Base-by-base conservation (phyloP, 345 rosid genomes). In the Nasturtium officinale region DNA sequence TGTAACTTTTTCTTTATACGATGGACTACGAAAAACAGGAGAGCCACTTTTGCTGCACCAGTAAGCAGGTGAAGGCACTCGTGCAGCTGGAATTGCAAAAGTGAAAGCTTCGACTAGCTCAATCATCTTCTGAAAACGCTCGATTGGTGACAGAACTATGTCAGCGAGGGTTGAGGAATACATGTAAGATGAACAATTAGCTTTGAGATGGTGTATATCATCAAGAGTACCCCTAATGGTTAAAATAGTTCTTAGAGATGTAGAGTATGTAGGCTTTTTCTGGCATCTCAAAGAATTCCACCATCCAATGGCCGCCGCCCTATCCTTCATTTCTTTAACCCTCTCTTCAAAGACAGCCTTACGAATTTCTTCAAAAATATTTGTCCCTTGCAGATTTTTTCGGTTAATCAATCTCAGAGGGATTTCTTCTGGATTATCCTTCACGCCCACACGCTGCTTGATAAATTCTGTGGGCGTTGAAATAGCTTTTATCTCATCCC, bases 201-300 rank as follows among this genome's bases (percentile, higher is more conserved):
- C 84, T 75, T 89, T 92, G 48, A 80, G 85, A 42, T 42, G 68
- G 74, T 79, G 83, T 64, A 87, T 76, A 77, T 84, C 86, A 84
- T 82, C 75, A 78, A 85, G 82, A 29, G 94, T 87, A 79, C 82
- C 85, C 82, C 72, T 84, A 28, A 89, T 67, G 9, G 89, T 84
- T 35, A 91, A 69, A 80, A 86, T 77, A 55, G 79, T 84, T 32
- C 85, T 71, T 25, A 96, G 69, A 59, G 89, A 85, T 60, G 91
- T 81, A 26, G 99, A 85, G 79, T 92, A 96, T 64, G 86, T 76
- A 67, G 99, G 97, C 82, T 84, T 92, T 79, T 75, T 87, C 77
- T 37, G 82, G 74, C 99, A 92, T 82, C 97, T 96, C 85, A 96
- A 87, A n/a, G 96, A 89, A 83, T 96, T 96, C 99, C 98, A 96